Base-by-base conservation (phyloP, 1,284 basidiomycete genomes). In the Naganishia albida region DNA sequence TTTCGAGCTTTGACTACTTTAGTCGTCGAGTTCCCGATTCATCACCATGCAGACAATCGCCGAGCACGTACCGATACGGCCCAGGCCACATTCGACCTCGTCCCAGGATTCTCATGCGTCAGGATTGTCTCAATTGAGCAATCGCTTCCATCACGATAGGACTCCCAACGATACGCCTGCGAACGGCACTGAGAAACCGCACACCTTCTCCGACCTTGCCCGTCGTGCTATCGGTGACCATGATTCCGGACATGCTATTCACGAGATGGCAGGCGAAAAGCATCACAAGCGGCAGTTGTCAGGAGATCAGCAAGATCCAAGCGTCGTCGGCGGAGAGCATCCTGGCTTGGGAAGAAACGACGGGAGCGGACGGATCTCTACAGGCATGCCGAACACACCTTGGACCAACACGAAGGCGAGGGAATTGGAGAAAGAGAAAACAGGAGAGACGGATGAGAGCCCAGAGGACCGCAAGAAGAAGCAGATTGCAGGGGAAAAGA, bases 391-490 rank as follows among this genome's bases (percentile, higher is more conserved):
- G 7, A 59, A 44, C 7, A 53, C 38, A 2, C 55, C 56, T 10
- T 65, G 56, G 64, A 65, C 56, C 13, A 50, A 54, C 23, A 28
- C 42, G 1, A 65, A 59, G 30, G 57, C 42, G n/a, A 44, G n/a
- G 23, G 64, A 65, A 46, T 8, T 65, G 20, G 16, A 53, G 0
- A n/a, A 48, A 23, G 42, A 57, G 15, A 12, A 54, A 16, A 28
- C 54, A 26, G 64, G 54, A 18, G 51, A 65, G 20, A 38, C n/a
- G 7, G 43, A 53, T 6, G 64, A 48, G 13, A 28, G 70, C 71
- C 63, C 70, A 67, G 68, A 69, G 44, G 54, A 56, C 15, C 56
- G 65, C 16, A 63, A 70, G 26, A 59, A 54, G 64, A 67, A 63
- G 40, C 63, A 49, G 62, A 50, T 60, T 34, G 49, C 48, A 15